A percentile compares a stretch with the other conserved stretches of the same genome.
These are phyloP conservation scores for Hondaea fermentalgiana DNA, from an alignment of 108 stramenopile genomes.

Conservation along the genomic window DNA sequence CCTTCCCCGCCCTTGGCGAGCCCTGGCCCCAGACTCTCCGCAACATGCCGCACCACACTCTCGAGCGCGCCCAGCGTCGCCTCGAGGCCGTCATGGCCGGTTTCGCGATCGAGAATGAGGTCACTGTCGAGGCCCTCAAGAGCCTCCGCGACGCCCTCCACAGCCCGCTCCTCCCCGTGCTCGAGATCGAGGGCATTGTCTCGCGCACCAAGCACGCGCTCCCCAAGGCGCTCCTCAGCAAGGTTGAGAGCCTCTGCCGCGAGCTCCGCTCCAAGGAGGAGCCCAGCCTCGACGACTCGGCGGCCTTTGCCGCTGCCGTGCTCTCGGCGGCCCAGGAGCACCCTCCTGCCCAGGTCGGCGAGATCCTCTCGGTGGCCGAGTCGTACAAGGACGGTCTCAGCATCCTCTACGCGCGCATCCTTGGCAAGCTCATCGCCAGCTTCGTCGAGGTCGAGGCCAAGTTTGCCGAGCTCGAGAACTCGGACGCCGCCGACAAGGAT, in stretches of 20 bases:
- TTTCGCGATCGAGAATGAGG: constrained; percentile 53
- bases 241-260: neutral
- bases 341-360: neutral
- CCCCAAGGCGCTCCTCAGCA: neutral
- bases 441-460: constrained; percentile 74
- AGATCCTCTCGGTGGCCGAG: neutral
- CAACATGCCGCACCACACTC: neutral
- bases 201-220: constrained; percentile 43
- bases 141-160: constrained; percentile 61
- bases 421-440: constrained; percentile 60
- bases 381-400: neutral
- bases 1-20: neutral
- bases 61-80: constrained; percentile 47
- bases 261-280: neutral
- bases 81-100: constrained; percentile 76
- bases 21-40: neutral
- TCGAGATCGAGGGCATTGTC: constrained; percentile 75
- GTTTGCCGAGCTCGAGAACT: constrained; percentile 54
- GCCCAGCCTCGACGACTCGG: neutral
- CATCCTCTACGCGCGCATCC: constrained; percentile 49
- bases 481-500: constrained; percentile 57
- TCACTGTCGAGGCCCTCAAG: constrained; percentile 49
- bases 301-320: neutral
- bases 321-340: neutral
- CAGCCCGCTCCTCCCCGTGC: constrained; percentile 67